A percentile compares a stretch with the other conserved stretches of the same genome.
These are phyloP conservation scores for Aspergillus phoenicis DNA, from an alignment of 2,329 filamentous ascomycete genomes.

Conservation along the genomic window DNA sequence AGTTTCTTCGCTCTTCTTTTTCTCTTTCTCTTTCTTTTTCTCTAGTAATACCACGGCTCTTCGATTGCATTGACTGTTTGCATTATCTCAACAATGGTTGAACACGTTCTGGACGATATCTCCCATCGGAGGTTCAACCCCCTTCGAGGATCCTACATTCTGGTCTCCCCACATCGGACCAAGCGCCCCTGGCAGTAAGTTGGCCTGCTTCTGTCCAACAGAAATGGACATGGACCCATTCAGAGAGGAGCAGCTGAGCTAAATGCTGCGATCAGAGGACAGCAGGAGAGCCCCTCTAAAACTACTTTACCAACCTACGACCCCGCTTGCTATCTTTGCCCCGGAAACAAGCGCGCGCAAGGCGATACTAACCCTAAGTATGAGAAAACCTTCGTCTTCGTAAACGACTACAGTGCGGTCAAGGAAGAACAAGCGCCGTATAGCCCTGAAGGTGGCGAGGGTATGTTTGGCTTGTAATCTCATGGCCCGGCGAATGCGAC, in stretches of 20 bases:
- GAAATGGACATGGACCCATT: background rate
- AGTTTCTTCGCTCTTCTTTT: constrained; percentile 11
- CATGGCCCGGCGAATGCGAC: too few relatives aligned
- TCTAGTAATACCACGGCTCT: background rate
- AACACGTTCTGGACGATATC: constrained; percentile 86
- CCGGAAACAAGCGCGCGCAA: constrained; percentile 83
- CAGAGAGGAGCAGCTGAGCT: background rate
- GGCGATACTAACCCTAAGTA: constrained; percentile 88
- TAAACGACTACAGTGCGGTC: constrained; percentile 97
- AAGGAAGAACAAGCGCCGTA: constrained; percentile 91
- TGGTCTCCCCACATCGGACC: constrained; percentile 93
- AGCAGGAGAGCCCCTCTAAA: constrained; percentile 72
- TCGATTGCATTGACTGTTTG: background rate
- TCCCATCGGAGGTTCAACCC: constrained; percentile 94
- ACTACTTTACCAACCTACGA: constrained; percentile 79
- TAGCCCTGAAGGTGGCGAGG: constrained; percentile 52
- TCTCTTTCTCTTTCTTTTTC: background rate
- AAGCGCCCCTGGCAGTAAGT: constrained; percentile 98
- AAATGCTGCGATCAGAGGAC: constrained; percentile 58
- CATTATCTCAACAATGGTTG: constrained; percentile 59
- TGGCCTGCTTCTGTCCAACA: background rate
- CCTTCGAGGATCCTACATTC: constrained; percentile 83
- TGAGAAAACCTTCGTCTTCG: constrained; percentile 84
- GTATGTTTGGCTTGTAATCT: constrained; percentile 37
- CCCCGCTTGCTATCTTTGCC: constrained; percentile 91